Base-by-base conservation (phyloP, 805 yeast genomes). In the Hanseniaspora hatyaiensis region DNA sequence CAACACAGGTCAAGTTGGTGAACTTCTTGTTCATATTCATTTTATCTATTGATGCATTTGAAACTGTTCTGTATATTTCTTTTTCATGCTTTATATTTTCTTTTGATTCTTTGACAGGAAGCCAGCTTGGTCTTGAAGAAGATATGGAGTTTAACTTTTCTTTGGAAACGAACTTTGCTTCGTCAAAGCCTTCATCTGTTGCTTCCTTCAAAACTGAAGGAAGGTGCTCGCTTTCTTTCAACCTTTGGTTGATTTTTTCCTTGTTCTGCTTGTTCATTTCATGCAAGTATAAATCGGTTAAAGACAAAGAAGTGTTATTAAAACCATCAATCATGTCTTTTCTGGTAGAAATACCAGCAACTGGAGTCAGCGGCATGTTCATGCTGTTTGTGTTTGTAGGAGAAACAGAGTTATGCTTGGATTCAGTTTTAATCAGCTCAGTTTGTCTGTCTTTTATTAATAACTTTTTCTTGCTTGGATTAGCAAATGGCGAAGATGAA, bases 61-160 rank as follows among this genome's bases (percentile, higher is more conserved):
- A 57, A n/a, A 62, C 53, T 9, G 59, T 58, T 50, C 65, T 66
- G 39, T 69, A 64, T 48, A 79, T 70, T 56, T 79, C 78, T 40
- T 63, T 66, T 54, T 77, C 78, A 56, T 80, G 88, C 49, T 67
- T 67, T 29, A 64, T 58, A 34, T 70, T 70, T 55, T 80, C 88
- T 11, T 57, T 59, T 3, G 63, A 56, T 33, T 68, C 65, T 58
- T 80, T 80, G 5, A 86, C 86, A 5, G 88, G 88, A 38, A 79
- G 59, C 73, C 84, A 77, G 42, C 77, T 71, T 3, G 88, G 88
- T 54, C 88, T 68, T 1, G 85, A 72, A 37, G 75, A 76, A 44
- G 80, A 71, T 31, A 80, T 61, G 9, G 64, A 60, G 20, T 68
- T 69, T 31, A 77, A 58, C 54, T 80, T 80, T 55, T 79, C 82